phyloP scores from a whole-genome alignment of 106 monocot genomes.

The Amphibolis antarctica region DNA sequence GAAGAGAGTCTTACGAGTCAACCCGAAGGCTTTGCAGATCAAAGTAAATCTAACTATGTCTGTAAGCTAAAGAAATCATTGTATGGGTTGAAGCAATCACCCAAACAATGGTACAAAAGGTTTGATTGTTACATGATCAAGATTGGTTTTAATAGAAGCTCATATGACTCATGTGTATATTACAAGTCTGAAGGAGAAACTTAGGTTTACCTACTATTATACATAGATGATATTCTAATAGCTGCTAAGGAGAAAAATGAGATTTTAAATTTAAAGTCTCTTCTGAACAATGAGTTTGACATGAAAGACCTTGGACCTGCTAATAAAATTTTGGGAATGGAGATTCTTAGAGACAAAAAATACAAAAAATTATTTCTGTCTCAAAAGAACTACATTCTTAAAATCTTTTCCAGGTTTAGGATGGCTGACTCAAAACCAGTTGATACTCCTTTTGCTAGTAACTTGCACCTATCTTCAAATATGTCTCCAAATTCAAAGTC shows the following conservation, averaged over 20 bases:
- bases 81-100: not conserved
- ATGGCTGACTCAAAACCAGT: not conserved
- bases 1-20: not conserved
- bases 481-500: not conserved
- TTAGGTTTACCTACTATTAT: not conserved
- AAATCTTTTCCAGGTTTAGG: not conserved
- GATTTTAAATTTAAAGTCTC: not conserved
- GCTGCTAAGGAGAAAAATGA: not conserved
- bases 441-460: not conserved
- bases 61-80: not conserved
- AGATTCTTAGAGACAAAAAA: not conserved
- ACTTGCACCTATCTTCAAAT: not conserved
- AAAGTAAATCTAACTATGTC: not conserved
- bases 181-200: not conserved
- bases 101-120: not conserved
- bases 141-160: not conserved
- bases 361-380: not conserved
- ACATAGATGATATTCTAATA: not conserved
- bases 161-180: not conserved
- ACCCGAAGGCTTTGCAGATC: not conserved
- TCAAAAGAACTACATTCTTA: constrained; percentile 1
- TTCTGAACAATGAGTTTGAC: not conserved
- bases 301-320: constrained; percentile 6
- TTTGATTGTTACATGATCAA: not conserved
- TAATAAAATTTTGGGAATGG: constrained; percentile 1